A percentile compares a stretch with the other conserved stretches of the same genome.
Conservation (phyloP, 2,329 filamentous ascomycete species). For the Arthrinium puccinioides region DNA sequence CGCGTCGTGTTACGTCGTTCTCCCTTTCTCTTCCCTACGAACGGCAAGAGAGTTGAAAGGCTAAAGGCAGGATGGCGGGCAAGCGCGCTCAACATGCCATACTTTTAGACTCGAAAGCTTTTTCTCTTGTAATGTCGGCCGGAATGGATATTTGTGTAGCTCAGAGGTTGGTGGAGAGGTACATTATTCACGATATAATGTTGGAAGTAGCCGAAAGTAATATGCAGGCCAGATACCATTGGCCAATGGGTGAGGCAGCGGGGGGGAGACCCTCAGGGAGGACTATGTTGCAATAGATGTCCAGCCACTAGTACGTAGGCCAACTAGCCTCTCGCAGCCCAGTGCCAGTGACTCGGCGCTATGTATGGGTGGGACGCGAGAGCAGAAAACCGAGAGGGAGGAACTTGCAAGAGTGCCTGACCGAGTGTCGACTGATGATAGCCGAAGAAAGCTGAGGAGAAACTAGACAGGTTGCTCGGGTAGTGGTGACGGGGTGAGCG, state of each 20-base stretch:
- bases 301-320: constrained; percentile 1
- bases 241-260: constrained; percentile 2
- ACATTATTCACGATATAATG: constrained; percentile 1
- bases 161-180: no score
- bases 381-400: not conserved
- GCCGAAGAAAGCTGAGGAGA: constrained; percentile 2
- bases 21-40: not conserved
- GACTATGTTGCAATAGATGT: constrained; percentile 5
- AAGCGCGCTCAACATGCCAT: no score
- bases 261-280: not conserved
- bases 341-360: no score
- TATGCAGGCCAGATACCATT: constrained; percentile 1
- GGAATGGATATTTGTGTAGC: no score
- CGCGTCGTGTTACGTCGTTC: constrained; percentile 1
- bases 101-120: no score
- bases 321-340: constrained; percentile 1
- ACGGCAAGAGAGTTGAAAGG: constrained; percentile 2
- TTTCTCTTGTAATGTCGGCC: no score
- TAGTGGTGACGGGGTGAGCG: constrained; percentile 4
- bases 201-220: constrained; percentile 4
- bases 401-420: no score
- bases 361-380: constrained; percentile 2
- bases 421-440: no score
- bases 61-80: constrained; percentile 4
- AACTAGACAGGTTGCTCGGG: constrained; percentile 2